Evolutionary conservation across 2,329 filamentous ascomycete species (phyloP).

Genomic region (Hymenoscyphus scutula): DNA sequence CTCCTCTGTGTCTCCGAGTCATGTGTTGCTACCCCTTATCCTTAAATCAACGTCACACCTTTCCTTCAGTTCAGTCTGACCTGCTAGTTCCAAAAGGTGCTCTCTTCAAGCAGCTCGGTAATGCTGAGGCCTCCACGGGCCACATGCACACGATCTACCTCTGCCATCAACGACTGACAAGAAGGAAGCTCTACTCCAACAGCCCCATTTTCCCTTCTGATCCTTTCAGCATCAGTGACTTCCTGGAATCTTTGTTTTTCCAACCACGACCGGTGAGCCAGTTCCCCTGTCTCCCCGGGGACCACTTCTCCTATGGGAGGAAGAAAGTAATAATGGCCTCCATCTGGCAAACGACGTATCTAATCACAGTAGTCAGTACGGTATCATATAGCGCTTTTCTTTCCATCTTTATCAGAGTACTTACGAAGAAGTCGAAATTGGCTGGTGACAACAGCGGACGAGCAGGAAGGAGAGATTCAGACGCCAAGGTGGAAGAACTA

Average conservation of each 20-base stretch:
- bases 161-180: background rate
- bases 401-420: no score
- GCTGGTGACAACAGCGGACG: no score
- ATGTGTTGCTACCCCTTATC: background rate
- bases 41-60: constrained; percentile 1
- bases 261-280: background rate
- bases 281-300: no score
- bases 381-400: no score
- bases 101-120: background rate
- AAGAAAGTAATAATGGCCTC: no score
- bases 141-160: background rate
- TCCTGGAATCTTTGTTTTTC: background rate
- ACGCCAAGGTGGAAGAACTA: no score
- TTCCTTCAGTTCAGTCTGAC: background rate
- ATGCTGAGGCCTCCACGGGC: background rate
- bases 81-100: background rate
- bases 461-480: no score
- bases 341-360: no score
- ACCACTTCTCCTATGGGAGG: no score
- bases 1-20: background rate
- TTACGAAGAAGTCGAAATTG: no score
- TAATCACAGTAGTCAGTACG: no score
- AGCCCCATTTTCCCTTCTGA: background rate
- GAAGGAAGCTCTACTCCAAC: background rate
- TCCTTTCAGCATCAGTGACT: background rate